These are phyloP conservation scores for Ceratorhiza oryzae-sativae DNA, from an alignment of 1,284 basidiomycete genomes.

Conservation along the genomic window DNA sequence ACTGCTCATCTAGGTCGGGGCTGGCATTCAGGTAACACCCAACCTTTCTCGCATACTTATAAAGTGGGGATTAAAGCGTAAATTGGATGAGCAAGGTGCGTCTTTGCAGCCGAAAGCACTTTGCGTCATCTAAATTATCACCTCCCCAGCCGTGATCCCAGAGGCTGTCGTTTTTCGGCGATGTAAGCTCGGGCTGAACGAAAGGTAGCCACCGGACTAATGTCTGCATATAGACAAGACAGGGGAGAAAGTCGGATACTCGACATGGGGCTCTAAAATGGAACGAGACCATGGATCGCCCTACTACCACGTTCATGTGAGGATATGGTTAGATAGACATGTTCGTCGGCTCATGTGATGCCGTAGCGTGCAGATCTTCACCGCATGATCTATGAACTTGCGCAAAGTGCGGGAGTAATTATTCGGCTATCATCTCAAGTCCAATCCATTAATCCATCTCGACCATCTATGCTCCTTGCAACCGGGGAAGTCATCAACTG, in stretches of 20 bases:
- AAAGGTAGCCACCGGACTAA: neutral
- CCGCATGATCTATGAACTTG: constrained; percentile 59
- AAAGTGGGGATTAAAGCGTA: constrained; percentile 60
- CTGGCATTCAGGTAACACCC: constrained; percentile 61
- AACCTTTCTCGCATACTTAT: constrained; percentile 61
- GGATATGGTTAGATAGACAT: neutral
- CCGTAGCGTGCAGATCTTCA: constrained; percentile 62
- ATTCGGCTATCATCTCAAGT: constrained; percentile 58
- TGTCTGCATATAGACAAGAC: constrained; percentile 47
- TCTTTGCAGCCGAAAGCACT: neutral
- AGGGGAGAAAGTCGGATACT: constrained; percentile 59
- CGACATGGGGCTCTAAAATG: constrained; percentile 54
- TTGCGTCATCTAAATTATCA: neutral
- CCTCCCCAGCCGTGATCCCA: constrained; percentile 52
- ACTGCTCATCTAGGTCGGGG: constrained; percentile 50
- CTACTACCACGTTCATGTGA: constrained; percentile 59
- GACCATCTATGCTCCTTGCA: constrained; percentile 52
- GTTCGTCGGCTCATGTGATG: neutral
- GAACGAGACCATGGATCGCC: constrained; percentile 57
- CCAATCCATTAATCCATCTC: constrained; percentile 54
- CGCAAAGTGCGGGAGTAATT: constrained; percentile 53
- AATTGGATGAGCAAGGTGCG: constrained; percentile 51
- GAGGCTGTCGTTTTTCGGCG: constrained; percentile 56
- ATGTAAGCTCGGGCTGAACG: constrained; percentile 51
- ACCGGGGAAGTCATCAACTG: constrained; percentile 53